Base-by-base conservation (phyloP, 768 basidiomycete species). In the Pisolithus albus region DNA sequence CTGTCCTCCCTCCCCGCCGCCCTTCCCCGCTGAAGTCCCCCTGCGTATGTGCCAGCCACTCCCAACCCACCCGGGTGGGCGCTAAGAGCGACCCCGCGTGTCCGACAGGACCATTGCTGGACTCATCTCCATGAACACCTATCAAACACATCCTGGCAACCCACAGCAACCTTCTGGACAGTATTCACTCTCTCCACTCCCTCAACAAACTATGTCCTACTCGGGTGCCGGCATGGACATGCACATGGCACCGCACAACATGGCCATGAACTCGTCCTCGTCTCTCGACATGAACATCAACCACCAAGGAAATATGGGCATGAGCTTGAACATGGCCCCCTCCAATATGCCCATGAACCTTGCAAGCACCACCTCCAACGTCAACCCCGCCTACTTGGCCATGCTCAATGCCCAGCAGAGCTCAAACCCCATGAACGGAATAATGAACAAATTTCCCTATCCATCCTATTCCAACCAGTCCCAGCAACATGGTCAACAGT, bases 341-440 rank as follows among this genome's bases (percentile, higher is more conserved):
- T 37, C 53, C 45, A 56, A 47, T 24, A 54, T 54, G 46, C 8
- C 23, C 42, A 56, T 56, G 47, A 50, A 53, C 50, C 53, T 38
- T 18, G 42, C 34, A 40, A 47, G 46, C 39, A 32, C 47, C 21
- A 8, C 43, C n/a, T 24, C 47, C 46, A 53, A 23, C 21, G 21
- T 23, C 21, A 23, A 64, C 59, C 69, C 69, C 36, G 67, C 63
- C 21, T 62, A 71, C 52, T 61, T 70, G 30, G 61, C 67, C 49
- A 58, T 64, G 28, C 63, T 64, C 32, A 53, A 50, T 24, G 13
- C 50, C 38, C 51, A 58, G 36, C 52, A 53, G 18, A 32, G 46
- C 26, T 23, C 38, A 15, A 46, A 53, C 34, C 1, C 50, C 7
- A 53, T 51, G 42, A 53, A 46, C 43, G 51, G 48, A 47, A 54